Base-by-base conservation (phyloP, 129 eudicot genomes). In the Saussurea involucrata region DNA sequence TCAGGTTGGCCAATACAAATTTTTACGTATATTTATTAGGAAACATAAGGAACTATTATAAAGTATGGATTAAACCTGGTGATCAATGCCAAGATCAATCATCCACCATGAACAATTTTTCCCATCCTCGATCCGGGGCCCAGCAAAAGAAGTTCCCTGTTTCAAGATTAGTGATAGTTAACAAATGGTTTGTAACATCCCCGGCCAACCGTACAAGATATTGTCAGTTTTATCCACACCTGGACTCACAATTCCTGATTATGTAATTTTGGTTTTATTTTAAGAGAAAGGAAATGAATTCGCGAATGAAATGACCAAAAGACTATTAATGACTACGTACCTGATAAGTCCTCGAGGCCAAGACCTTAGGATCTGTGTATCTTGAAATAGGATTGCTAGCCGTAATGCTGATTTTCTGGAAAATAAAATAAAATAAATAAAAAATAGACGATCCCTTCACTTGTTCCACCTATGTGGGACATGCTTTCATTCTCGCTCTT, bases 281-380 rank as follows among this genome's bases (percentile, higher is more conserved):
- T 31, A 31, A 31, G 6, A 31, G 15, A 9, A 37, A 37, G 46
- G 46, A 37, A 37, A 37, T 10, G 34, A 32, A 9, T 21, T 68
- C 1, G 24, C 3, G 5, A 66, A 33, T 65, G 20, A 28, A 44
- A 28, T 27, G 37, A 65, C 21, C 69, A 10, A 65, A 65, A 65
- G 40, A 65, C 6, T 12, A 25, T 8, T 8, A 32, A 25, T 11
- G 28, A 73, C 53, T 15, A 34, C 65, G 60, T 86, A 89, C 97
- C 99, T 95, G 99, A 90, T 89, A 95, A 66, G 92, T 87, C 83
- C 99, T 83, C 31, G 99, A 95, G 67, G 81, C 99, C 81, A 95
- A 88, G 74, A 89, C 96, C 83, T 95, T 95, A 15, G 99, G 97
- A 77, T 95, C 99, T 28, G 99, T 92, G 73, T 76, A 89, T 85